Base-by-base conservation (phyloP, 164 flowering plant species). In the Macadamia tetraphylla region DNA sequence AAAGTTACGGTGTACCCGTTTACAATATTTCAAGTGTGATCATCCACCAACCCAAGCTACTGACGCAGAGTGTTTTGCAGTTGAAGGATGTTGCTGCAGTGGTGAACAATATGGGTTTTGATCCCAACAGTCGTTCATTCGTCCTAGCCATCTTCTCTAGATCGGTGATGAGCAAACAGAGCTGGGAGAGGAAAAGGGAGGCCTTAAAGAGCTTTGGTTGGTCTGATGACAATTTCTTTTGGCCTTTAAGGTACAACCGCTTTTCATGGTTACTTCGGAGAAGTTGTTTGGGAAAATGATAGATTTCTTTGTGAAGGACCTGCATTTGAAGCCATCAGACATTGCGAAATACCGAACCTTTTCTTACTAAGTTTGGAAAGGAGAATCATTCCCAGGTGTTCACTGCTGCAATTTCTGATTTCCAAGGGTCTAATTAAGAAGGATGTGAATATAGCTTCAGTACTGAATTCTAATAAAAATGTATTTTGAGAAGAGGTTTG, bases 121-220 rank as follows among this genome's bases (percentile, higher is more conserved):
- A 63, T 43, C 66, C 66, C 30, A 44, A 3, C 5, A 63, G 53
- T 7, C 6, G 66, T 6, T 44, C 48, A 9, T 63, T 43, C 31
- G 4, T 44, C 31, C 52, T 44, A 2, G 66, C 66, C 0, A 30
- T 63, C 10, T 4, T 6, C 10, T 44, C 66, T 12, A 6, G 44
- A 29, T 13, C 29, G 35, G 18, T 7, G 42, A 55, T 56, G 58
- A 48, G 29, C 6, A 29, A 42, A 23, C 18, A 29, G 32, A 58
- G 8, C 23, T 58, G 62, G 63, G 46, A 67, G 1, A 31, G 30
- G 70, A 67, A 67, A 42, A n/a, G 15, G 35, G 58, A 73, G 31
- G 8, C 40, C 8, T 73, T 61, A 46, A 67, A 31, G 14, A 67
- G 64, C 63, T 73, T 57, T 64, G 76, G 76, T 49, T 73, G 67